These are phyloP conservation scores for Candida rishiriensis DNA, from an alignment of 805 yeast species.

Conservation along the genomic window DNA sequence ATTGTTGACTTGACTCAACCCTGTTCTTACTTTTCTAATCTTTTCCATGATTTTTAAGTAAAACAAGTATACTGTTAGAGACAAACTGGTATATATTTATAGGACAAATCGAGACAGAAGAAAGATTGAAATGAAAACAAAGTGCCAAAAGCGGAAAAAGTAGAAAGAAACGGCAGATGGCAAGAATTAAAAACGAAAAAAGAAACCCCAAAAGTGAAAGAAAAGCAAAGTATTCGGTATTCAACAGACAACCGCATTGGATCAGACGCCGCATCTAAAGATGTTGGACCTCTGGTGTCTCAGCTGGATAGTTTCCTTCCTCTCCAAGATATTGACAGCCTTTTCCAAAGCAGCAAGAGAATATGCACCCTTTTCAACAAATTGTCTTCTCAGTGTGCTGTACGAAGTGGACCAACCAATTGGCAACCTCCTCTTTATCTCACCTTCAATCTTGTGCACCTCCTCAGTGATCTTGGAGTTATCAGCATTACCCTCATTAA, in stretches of 20 bases:
- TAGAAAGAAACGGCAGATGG: not conserved
- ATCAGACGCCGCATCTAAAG: conserved; percentile 62
- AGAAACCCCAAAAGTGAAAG: not conserved
- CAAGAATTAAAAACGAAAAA: not conserved
- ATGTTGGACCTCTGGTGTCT: conserved; percentile 83
- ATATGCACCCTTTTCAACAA: conserved; percentile 57
- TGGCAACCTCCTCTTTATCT: conserved; percentile 84
- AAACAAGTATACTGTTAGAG: too few relatives aligned
- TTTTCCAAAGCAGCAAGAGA: conserved; percentile 72
- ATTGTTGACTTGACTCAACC: not conserved
- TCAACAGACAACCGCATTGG: not conserved
- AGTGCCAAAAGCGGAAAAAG: not conserved
- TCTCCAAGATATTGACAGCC: conserved; percentile 75
- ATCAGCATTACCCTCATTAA: conserved; percentile 46
- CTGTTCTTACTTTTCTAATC: not conserved
- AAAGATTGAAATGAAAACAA: not conserved
- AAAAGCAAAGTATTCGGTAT: not conserved
- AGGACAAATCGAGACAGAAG: not conserved
- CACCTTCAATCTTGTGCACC: conserved; percentile 75
- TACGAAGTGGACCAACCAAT: conserved; percentile 95
- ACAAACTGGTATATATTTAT: not conserved
- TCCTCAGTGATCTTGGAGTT: conserved; percentile 60
- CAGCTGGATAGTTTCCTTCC: conserved; percentile 82
- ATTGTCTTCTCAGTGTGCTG: conserved; percentile 76
- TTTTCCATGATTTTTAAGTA: too few relatives aligned